Evolutionary conservation across 2,329 filamentous ascomycete genomes (phyloP), one percentile per base, ranked within the genome.

Genomic region (Pseudopyrenochaeta lycopersici): DNA sequence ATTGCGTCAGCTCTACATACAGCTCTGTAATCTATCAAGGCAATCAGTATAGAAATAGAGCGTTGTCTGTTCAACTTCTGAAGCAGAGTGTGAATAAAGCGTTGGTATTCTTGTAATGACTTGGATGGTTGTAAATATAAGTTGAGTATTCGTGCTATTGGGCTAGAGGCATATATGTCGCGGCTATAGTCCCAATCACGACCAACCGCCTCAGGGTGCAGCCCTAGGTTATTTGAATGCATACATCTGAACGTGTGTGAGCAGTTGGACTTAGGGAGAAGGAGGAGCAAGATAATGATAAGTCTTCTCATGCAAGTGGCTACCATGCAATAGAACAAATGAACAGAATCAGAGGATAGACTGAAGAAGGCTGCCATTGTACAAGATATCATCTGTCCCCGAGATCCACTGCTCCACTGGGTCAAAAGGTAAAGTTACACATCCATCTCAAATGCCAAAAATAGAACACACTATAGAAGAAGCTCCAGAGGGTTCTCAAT

Each of bases 401-500:
- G 36, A 60, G 47, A 56, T 51, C 46, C 50, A 44, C 46, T 30
- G 27, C 38, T 44, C 52, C 49, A 47, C 54, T 59, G 52, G 54
- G 49, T 43, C 52, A 51, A 49, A 42, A 57, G 46, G 60, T 66
- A 65, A 58, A 60, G 60, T 63, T 67, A 68, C 65, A 71, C 54
- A 32, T 48, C 35, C 41, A 38, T 40, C 50, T 55, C 56, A 48
- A 49, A 49, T 50, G 40, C 31, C 46, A 56, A 44, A 50, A 60
- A 56, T 49, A 58, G 44, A 50, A 56, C 47, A 51, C 14, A 58
- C 56, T 89, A 99, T 79, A 99, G 85, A 77, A 99, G 84, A 67
- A 99, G 85, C 83, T 96, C 91, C 67, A 99, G 85, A 65, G 95
- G 95, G 85, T 97, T 97, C 88, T 99, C 95, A 56, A 99, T 83